Percentiles rank a stretch among this genome's conserved stretches.
phyloP scores from a whole-genome alignment of 148 eudicot genomes.

The Rhododendron ferrugineum region DNA sequence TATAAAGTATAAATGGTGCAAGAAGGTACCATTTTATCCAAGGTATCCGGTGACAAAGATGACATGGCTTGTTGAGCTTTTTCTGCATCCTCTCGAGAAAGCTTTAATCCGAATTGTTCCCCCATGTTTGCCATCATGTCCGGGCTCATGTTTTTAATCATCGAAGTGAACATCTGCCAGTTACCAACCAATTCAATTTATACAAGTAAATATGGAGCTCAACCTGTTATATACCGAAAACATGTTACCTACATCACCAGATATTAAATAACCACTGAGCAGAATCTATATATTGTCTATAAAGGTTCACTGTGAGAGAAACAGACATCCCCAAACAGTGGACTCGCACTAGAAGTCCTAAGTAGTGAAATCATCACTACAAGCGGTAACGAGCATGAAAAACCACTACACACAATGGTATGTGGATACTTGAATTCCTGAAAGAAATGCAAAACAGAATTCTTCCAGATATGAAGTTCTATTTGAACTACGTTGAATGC shows the following conservation, averaged over 20 bases:
- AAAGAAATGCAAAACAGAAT: neutral
- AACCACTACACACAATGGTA: neutral
- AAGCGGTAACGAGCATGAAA: neutral
- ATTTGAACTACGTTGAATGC: neutral
- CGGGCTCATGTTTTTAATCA: conserved; percentile 97
- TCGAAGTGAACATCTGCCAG: conserved; percentile 77
- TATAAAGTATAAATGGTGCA: neutral
- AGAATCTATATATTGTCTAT: neutral
- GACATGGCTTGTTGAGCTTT: conserved; percentile 98
- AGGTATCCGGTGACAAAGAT: conserved; percentile 74
- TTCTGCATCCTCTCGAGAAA: conserved; percentile 89
- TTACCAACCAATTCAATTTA: neutral
- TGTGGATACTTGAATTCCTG: neutral
- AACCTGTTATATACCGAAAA: neutral
- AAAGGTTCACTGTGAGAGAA: neutral
- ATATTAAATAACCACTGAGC: neutral
- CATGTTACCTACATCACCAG: neutral
- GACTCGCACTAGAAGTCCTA: neutral
- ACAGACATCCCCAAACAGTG: neutral
- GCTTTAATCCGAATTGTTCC: conserved; percentile 88
- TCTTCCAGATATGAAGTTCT: neutral
- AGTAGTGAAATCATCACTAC: neutral
- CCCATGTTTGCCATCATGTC: conserved; percentile 99
- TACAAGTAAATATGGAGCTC: neutral
- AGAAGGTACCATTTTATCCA: conserved; percentile 81